Evolutionary conservation across 495 filamentous ascomycete species (phyloP), one percentile per base, ranked within the genome.

Genomic region (Darksidea phi): DNA sequence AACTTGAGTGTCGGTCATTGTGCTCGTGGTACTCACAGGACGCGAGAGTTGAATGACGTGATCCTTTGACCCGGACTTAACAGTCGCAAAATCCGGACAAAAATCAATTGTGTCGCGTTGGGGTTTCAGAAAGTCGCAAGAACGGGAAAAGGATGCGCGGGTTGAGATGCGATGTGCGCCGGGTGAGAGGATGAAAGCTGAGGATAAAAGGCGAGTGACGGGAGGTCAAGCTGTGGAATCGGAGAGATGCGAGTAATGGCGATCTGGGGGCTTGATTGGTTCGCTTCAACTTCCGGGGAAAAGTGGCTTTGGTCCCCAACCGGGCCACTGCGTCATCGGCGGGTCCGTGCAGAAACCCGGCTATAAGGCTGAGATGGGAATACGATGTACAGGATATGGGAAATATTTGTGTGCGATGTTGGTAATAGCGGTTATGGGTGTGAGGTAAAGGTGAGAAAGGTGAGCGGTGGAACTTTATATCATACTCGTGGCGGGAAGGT

Each of bases 1-100:
- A 57, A 76, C 63, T 34, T 70, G 57, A 41, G 60, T 71, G 56
- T 76, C 73, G 34, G 74, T 62, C 74, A 76, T 76, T 48, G 41
- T 64, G 61, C 54, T 48, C 28, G 57, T 61, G 38, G 41, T 32
- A 26, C 48, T 53, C 20, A 17, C 15, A 5, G 36, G 20, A 28
- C 42, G 28, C 20, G 24, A 18, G 32, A 38, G 2, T 13, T 37
- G 20, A 60, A 61, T 61, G 57, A 66, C 56, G 57, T 60, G 63
- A 54, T 59, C 38, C 38, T 54, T 41, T 20, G 23, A 45, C 21
- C 49, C 37, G 56, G 56, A 57, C 43, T 52, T 56, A 24, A 45
- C 23, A 2, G 34, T 56, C 54, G 54, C 54, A 49, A 49, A 49
- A 53, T 52, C 18, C 46, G 63, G 28, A 37, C 7, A 25, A 38